Evolutionary conservation across 306 rosid genomes (phyloP), one percentile per base, ranked within the genome.

Genomic region (Trifolium dubium): DNA sequence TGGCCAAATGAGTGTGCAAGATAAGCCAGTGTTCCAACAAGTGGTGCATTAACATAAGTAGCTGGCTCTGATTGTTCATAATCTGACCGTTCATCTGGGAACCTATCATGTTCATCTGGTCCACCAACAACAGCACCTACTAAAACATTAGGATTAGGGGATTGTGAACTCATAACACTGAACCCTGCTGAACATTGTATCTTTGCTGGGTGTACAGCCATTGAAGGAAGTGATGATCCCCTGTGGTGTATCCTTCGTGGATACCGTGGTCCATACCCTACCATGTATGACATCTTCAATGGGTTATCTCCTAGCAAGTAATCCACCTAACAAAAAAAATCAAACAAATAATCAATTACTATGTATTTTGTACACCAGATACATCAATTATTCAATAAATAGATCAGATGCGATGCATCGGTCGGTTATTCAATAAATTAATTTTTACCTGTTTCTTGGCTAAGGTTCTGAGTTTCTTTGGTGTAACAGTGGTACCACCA

Each of bases 211-310:
- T 90, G 93, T 0, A 64, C 43, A 8, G 85, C 81, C 39, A 80
- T 12, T 56, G 92, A 89, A 50, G 97, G 96, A 1, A 94, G 88
- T 6, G 99, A 94, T 84, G 97, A 86, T 5, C 96, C 98, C 75
- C 99, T 88, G 85, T 94, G 99, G 85, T 94, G 99, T 6, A 94
- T 90, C 89, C 99, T 92, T 44, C 54, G 77, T 13, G 99, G 98
- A 84, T 84, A 94, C 69, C 88, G 73, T 66, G 88, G 85, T 6
- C 99, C 99, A 72, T 94, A 94, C 54, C 99, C 99, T 78, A 94
- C 99, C 99, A 94, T 94, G 85, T 86, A 94, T 5, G 99, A 94
- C 96, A 92, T 88, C 77, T 66, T 92, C 80, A 85, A 32, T 1
- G 99, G 99, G 76, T 94, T 94, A 64, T 94, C 96, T 23, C 99